Conservation (phyloP, 2,329 filamentous ascomycete species). For the Diatrype stigma region DNA sequence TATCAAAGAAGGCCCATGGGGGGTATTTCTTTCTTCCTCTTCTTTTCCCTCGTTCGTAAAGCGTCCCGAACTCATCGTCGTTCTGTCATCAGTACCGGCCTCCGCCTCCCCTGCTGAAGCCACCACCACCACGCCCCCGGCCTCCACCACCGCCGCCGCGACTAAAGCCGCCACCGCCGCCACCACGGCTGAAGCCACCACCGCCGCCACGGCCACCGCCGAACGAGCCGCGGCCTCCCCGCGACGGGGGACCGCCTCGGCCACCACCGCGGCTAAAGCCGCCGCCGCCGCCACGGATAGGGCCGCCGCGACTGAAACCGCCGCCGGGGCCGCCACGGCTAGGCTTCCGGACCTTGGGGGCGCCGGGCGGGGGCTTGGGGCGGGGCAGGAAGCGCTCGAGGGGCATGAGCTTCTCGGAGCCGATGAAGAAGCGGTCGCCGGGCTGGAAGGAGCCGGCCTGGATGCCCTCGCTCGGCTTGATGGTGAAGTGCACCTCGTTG, state of each 20-base stretch:
- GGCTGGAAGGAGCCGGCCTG: conserved; percentile 91
- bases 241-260: conserved; percentile 38
- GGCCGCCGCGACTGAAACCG: conserved; percentile 39
- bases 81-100: conserved; percentile 17
- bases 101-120: conserved; percentile 31
- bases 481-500: conserved; percentile 97
- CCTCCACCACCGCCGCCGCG: conserved; percentile 56
- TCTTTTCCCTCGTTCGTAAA: too few relatives aligned
- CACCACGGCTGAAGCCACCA: conserved; percentile 9
- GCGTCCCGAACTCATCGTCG: too few relatives aligned
- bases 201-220: conserved; percentile 31
- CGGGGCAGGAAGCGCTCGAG: conserved; percentile 95
- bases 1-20: background rate
- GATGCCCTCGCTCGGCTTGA: conserved; percentile 96
- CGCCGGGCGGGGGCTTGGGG: conserved; percentile 70
- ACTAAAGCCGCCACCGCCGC: conserved; percentile 36
- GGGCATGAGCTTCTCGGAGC: conserved; percentile 87
- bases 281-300: conserved; percentile 27
- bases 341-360: conserved; percentile 60
- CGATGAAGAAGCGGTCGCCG: conserved; percentile 97
- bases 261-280: conserved; percentile 28
- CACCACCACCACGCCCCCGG: conserved; percentile 30
- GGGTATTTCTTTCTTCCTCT: too few relatives aligned
- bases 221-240: conserved; percentile 35
- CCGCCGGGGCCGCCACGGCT: conserved; percentile 66